phyloP scores from a whole-genome alignment of 2,329 filamentous ascomycete species.

The Biscogniauxia sp. region DNA sequence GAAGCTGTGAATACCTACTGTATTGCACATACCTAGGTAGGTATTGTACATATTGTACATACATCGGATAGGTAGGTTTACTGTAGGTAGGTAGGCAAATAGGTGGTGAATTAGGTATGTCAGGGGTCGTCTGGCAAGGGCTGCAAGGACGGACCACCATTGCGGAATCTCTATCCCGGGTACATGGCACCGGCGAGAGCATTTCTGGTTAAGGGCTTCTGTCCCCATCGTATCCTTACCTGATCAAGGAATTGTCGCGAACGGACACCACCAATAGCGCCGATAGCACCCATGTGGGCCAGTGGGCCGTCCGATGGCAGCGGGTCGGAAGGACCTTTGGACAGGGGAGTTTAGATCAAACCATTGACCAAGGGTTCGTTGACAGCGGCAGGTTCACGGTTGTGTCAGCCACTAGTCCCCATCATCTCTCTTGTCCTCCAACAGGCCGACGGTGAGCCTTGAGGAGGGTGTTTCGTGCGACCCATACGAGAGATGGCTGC shows the following conservation, averaged over 20 bases:
- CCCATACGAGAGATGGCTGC: slow-evolving; percentile 18
- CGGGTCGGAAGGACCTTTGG: slow-evolving; percentile 23
- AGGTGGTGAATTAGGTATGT: no score
- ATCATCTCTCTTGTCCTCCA: not conserved
- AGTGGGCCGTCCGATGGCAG: slow-evolving; percentile 20
- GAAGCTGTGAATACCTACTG: not conserved
- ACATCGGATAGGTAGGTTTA: no score
- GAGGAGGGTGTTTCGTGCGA: not conserved
- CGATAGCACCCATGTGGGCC: slow-evolving; percentile 14
- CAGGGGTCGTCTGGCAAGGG: not conserved
- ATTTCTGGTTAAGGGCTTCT: slow-evolving; percentile 9
- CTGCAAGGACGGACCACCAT: not conserved
- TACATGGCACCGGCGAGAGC: slow-evolving; percentile 16
- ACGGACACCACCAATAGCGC: slow-evolving; percentile 16
- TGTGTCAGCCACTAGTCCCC: slow-evolving; percentile 3
- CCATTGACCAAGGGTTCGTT: slow-evolving; percentile 18
- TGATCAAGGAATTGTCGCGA: slow-evolving; percentile 32
- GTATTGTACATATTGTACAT: no score
- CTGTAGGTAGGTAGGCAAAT: no score
- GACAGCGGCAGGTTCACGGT: slow-evolving; percentile 16
- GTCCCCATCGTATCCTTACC: slow-evolving; percentile 22
- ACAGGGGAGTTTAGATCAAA: slow-evolving; percentile 21
- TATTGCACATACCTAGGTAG: no score
- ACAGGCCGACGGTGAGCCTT: not conserved
- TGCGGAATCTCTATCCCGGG: slow-evolving; percentile 8